phyloP scores from a whole-genome alignment of 805 yeast species.

The Lipomyces sp. region DNA sequence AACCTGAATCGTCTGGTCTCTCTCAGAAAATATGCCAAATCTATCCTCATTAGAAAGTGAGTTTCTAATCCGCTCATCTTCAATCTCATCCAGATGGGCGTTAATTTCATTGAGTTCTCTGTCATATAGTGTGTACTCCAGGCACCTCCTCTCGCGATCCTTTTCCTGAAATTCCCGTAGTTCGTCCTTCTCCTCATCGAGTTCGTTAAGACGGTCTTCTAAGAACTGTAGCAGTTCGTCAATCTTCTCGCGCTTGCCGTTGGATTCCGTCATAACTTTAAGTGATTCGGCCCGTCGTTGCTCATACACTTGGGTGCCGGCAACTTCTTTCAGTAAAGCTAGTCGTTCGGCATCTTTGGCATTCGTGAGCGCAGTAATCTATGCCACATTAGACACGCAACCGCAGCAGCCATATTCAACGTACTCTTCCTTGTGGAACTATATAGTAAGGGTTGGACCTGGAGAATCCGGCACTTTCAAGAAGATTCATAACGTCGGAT shows the following conservation, averaged over 20 bases:
- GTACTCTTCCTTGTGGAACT: slow-evolving; percentile 89
- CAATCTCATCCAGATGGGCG: slow-evolving; percentile 63
- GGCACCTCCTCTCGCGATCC: slow-evolving; percentile 68
- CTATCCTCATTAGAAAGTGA: slow-evolving; percentile 59
- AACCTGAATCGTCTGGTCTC: slow-evolving; percentile 52
- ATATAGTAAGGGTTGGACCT: slow-evolving; percentile 90
- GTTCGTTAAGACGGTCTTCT: slow-evolving; percentile 72
- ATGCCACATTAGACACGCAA: not conserved
- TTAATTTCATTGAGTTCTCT: slow-evolving; percentile 71
- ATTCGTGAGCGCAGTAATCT: slow-evolving; percentile 77
- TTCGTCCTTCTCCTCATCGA: slow-evolving; percentile 80
- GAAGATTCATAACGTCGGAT: slow-evolving; percentile 75
- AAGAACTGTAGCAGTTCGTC: slow-evolving; percentile 70
- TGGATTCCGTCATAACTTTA: slow-evolving; percentile 77
- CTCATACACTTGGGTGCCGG: slow-evolving; percentile 94
- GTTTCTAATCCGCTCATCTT: slow-evolving; percentile 58
- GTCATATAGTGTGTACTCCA: slow-evolving; percentile 76
- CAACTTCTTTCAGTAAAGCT: slow-evolving; percentile 81
- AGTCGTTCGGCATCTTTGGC: slow-evolving; percentile 86
- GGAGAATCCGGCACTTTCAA: slow-evolving; percentile 92
- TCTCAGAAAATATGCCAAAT: slow-evolving; percentile 60
- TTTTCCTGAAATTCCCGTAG: slow-evolving; percentile 68
- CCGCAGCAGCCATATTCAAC: not conserved
- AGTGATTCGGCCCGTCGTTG: slow-evolving; percentile 74
- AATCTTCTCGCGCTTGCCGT: slow-evolving; percentile 69